Base-by-base conservation (phyloP, 257 asterid genomes). In the Solanum commersonii region DNA sequence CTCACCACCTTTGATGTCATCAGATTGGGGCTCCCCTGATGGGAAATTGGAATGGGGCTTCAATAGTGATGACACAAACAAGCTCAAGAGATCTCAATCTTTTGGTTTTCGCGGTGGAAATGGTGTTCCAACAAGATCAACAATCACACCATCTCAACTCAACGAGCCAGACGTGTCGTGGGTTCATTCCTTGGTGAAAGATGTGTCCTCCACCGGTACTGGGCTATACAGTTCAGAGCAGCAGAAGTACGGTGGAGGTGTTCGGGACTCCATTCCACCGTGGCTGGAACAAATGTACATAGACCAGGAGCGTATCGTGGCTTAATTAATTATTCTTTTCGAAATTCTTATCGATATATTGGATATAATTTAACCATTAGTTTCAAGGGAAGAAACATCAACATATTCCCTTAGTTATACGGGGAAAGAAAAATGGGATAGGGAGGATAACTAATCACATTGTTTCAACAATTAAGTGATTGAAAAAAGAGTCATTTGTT, bases 1-100 rank as follows among this genome's bases (percentile, higher is more conserved):
- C 52, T 90, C 98, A 2, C 93, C 93, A 8, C 49, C 90, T 18
- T 81, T 63, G 18, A 87, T 70, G 86, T 91, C 96, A 0, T 84
- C 96, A 0, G 96, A 94, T 18, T 96, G 99, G 99, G 87, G 98
- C 27, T 94, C 98, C 1, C 98, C 98, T 0, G 93, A 91, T 42
- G 99, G 98, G 67, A 96, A 90, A 91, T 2, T 95, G 23, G 99
- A 97, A 5, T 97, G 99, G 99, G 99, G 98, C 10, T 97, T 91
- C 91, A 94, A 90, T 5, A 96, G 95, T 6, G 97, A 96, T 11
- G 98, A 94, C 46, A 93, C 86, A 20, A 94, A 89, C 94, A 96
- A 93, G 96, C 89, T 90, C 34, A 88, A 87, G 29, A 89, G 91
- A 44, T 90, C 93, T 5, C 89, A 84, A 6, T 90, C 92, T 33